Percentiles rank a stretch among this genome's conserved stretches.
These are phyloP conservation scores for Cyberlindnera petersonii DNA, from an alignment of 805 yeast species.

Conservation along the genomic window DNA sequence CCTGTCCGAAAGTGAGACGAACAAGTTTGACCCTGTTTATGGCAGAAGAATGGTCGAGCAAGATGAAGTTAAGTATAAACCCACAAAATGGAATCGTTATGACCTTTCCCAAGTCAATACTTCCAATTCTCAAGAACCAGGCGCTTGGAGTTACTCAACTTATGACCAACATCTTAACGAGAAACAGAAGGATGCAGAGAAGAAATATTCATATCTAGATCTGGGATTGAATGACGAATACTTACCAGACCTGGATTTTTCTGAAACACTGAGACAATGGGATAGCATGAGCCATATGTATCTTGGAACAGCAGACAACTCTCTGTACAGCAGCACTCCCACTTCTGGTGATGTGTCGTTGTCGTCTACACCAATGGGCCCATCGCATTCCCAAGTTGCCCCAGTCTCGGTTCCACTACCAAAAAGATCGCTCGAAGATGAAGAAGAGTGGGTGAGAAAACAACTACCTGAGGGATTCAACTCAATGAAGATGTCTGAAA, in stretches of 20 bases:
- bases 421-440: conserved; percentile 16
- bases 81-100: conserved; percentile 25
- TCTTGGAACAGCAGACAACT: no score
- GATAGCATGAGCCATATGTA: conserved; percentile 14
- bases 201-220: conserved; percentile 6
- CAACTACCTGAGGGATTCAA: conserved; percentile 49
- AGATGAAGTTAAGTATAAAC: conserved; percentile 51
- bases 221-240: conserved; percentile 71
- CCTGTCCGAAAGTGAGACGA: conserved; percentile 62
- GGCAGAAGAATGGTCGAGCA: conserved; percentile 44
- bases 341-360: conserved; percentile 16
- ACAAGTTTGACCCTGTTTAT: conserved; percentile 51
- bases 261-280: conserved; percentile 48
- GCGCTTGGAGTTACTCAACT: conserved; percentile 6
- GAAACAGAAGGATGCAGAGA: background rate
- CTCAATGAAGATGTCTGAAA: conserved; percentile 56
- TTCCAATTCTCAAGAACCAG: background rate
- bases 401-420: conserved; percentile 35
- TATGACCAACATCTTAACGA: conserved; percentile 6
- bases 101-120: background rate
- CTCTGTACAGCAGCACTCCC: conserved; percentile 11
- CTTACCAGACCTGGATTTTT: conserved; percentile 65
- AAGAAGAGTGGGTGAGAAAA: conserved; percentile 29
- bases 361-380: conserved; percentile 25
- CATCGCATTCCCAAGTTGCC: conserved; percentile 32